Evolutionary conservation across 495 filamentous ascomycete genomes (phyloP).

Genomic region (Aspergillus taichungensis): DNA sequence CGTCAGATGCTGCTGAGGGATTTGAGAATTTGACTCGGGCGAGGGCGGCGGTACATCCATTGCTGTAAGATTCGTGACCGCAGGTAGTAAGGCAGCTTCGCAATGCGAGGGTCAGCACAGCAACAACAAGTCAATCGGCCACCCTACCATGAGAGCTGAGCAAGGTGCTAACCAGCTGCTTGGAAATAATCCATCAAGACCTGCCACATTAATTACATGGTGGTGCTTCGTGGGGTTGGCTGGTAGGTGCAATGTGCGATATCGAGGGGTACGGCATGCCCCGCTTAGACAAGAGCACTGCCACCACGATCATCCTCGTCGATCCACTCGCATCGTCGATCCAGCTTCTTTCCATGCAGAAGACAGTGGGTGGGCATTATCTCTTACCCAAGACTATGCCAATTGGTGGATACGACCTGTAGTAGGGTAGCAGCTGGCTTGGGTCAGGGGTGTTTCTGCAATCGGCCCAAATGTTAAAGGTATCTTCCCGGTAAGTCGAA

Average conservation of each 20-base stretch:
- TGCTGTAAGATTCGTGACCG: too few species aligned
- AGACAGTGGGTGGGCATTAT: not conserved
- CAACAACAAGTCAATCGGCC: too few species aligned
- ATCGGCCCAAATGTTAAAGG: too few species aligned
- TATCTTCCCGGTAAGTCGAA: too few species aligned
- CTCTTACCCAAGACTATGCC: not conserved
- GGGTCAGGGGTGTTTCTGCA: too few species aligned
- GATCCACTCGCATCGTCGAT: too few species aligned
- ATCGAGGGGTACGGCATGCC: not conserved
- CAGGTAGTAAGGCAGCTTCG: too few species aligned
- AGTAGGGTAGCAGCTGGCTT: too few species aligned
- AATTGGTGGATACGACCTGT: not conserved
- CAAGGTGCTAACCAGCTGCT: not conserved
- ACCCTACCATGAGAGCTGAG: not conserved
- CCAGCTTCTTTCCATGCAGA: not conserved
- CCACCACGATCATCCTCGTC: not conserved
- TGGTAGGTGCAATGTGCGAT: not conserved
- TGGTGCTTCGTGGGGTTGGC: not conserved
- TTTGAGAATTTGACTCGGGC: not conserved
- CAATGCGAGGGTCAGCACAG: too few species aligned
- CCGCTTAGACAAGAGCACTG: constrained; percentile 1
- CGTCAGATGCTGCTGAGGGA: not conserved
- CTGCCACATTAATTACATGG: too few species aligned
- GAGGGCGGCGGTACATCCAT: constrained; percentile 5
- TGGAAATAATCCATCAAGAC: too few species aligned